Evolutionary conservation across 495 filamentous ascomycete species (phyloP).

Genomic region (Penicillium manginii): DNA sequence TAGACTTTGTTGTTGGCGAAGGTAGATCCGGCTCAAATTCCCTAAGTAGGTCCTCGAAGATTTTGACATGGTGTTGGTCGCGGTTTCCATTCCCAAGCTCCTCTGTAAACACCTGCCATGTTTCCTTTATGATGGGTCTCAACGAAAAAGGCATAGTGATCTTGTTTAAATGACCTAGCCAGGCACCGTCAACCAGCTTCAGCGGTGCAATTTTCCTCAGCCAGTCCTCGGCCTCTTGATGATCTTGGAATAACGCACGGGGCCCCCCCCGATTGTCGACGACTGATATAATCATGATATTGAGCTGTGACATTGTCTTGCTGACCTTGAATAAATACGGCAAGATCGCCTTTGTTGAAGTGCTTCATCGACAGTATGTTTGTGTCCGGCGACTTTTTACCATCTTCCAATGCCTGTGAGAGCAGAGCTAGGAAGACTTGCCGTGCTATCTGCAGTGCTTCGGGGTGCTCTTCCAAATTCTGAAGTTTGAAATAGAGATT

Average conservation of each 20-base stretch:
- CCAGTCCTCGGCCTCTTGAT: constrained; percentile 45
- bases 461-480: constrained; percentile 41
- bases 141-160: constrained; percentile 42
- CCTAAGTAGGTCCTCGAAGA: constrained; percentile 47
- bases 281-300: constrained; percentile 39
- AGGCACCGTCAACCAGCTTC: constrained; percentile 56
- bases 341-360: constrained; percentile 32
- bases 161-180: constrained; percentile 51
- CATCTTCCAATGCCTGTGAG: constrained; percentile 32
- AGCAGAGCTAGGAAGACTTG: constrained; percentile 35
- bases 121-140: constrained; percentile 37
- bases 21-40: constrained; percentile 32
- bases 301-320: constrained; percentile 27
- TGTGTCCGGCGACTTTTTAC: constrained; percentile 10
- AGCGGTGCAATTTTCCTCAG: constrained; percentile 44
- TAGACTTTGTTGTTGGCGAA: constrained; percentile 30
- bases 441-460: constrained; percentile 33
- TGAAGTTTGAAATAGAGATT: constrained; percentile 46
- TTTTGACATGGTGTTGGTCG: constrained; percentile 48
- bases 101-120: constrained; percentile 55
- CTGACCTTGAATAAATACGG: constrained; percentile 34
- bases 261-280: constrained; percentile 17
- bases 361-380: constrained; percentile 39
- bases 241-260: constrained; percentile 38
- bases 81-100: constrained; percentile 55